A percentile compares a stretch with the other conserved stretches of the same genome.
phyloP scores from a whole-genome alignment of 2,329 filamentous ascomycete species.

The Colletotrichum sp. region DNA sequence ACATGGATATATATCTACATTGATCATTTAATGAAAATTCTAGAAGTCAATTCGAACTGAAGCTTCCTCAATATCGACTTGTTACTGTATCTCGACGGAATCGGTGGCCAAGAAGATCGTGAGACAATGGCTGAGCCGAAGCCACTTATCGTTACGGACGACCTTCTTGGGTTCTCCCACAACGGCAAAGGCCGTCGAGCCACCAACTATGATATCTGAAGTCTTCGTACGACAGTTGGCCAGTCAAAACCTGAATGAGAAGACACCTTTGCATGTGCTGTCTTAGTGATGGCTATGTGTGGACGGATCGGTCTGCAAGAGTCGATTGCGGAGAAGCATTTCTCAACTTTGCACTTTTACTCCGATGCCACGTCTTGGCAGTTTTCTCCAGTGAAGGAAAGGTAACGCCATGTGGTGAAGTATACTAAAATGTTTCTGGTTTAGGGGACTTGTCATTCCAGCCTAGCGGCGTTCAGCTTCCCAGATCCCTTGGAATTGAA shows the following conservation, averaged over 20 bases:
- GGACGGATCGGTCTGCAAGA: background rate
- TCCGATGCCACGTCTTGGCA: background rate
- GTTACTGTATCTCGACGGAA: no score
- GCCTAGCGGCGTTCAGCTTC: background rate
- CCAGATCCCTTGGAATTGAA: fast-evolving
- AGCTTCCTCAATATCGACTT: no score
- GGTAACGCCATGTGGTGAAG: background rate
- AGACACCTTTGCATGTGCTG: background rate
- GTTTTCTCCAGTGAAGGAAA: background rate
- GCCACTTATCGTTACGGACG: background rate
- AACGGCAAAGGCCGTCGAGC: background rate
- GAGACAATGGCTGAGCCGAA: background rate
- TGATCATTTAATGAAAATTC: no score
- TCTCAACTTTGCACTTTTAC: background rate
- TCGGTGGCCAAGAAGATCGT: no score
- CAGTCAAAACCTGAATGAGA: background rate
- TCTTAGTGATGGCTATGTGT: background rate
- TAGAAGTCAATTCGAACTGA: no score
- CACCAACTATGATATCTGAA: background rate
- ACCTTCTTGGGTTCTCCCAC: background rate
- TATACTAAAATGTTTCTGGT: background rate
- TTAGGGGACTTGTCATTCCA: background rate
- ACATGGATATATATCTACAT: background rate
- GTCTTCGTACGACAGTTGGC: fast-evolving
- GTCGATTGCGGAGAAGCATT: background rate